Evolutionary conservation across 331 rosid genomes (phyloP), one percentile per base, ranked within the genome.

Genomic region (Quercus tomentella): DNA sequence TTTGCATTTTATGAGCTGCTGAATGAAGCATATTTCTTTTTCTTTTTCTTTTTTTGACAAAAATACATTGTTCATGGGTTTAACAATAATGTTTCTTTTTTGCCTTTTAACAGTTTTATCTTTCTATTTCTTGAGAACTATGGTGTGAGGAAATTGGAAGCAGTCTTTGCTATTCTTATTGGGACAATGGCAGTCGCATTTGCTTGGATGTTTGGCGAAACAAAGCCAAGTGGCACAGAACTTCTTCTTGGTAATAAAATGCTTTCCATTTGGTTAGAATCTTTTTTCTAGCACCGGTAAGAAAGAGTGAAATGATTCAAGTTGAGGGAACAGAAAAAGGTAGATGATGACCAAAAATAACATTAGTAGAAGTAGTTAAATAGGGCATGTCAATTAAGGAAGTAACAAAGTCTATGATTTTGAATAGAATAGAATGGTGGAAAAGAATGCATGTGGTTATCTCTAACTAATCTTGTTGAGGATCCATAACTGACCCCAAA

Each of bases 151-250:
- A 96, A 93, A 85, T 81, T 96, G 85, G 99, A 96, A 81, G 97
- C 97, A 4, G 94, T 91, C 78, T 96, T 96, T 23, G 98, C 99
- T 22, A 85, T 96, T 77, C 97, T 96, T 2, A 96, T 96, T 77
- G 99, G 86, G 11, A 72, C 88, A 21, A 96, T 96, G 99, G 99
- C 92, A 5, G 18, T 96, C 55, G 80, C 99, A 20, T 96, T 96
- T 86, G 99, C 99, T 1, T 96, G 99, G 99, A 93, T 96, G 98
- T 96, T 93, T 84, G 98, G 96, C 7, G 89, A 96, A 82, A 81
- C 99, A 41, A 93, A 88, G 81, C 99, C 99, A 1, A 76, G 85
- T 45, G 99, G 97, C 61, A 80, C 66, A 70, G 99, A 93, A 78
- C 94, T 96, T 84, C 94, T 96, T 82, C 75, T 93, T 16, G 99